Percentiles rank a stretch among this genome's conserved stretches.
Conservation (phyloP, 1,284 basidiomycete species). For the Cutaneotrichosporon sp. region DNA sequence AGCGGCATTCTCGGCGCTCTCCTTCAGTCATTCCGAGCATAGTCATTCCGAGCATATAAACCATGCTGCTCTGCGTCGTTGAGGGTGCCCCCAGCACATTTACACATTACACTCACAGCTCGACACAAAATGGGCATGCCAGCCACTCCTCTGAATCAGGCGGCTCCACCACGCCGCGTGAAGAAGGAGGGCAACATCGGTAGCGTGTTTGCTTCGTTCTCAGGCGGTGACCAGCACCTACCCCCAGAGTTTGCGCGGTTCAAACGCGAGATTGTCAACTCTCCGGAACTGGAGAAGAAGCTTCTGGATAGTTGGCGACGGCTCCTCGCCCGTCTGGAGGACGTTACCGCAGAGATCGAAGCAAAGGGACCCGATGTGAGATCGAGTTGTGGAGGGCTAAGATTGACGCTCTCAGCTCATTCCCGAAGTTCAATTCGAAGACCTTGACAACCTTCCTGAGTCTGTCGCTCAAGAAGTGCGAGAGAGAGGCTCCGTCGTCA, state of each 20-base stretch:
- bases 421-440: constrained; percentile 54
- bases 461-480: constrained; percentile 53
- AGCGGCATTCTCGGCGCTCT: background rate
- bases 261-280: constrained; percentile 40
- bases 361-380: constrained; percentile 31
- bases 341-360: constrained; percentile 52
- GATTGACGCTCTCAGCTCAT: constrained; percentile 53
- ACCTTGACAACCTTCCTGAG: constrained; percentile 52
- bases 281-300: constrained; percentile 48
- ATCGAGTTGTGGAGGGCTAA: too few species aligned
- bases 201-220: constrained; percentile 1
- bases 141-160: background rate
- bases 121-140: background rate
- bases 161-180: background rate
- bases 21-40: too few species aligned
- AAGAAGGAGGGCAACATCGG: constrained; percentile 1
- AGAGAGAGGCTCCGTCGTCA: constrained; percentile 57
- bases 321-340: constrained; percentile 55
- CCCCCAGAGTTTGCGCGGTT: background rate
- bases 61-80: too few species aligned
- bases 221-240: background rate
- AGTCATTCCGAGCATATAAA: background rate
- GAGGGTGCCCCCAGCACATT: too few species aligned
- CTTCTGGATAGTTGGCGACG: constrained; percentile 57
- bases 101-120: too few species aligned